Conservation (phyloP, 768 basidiomycete species). For the Lactarius sanguifluus region DNA sequence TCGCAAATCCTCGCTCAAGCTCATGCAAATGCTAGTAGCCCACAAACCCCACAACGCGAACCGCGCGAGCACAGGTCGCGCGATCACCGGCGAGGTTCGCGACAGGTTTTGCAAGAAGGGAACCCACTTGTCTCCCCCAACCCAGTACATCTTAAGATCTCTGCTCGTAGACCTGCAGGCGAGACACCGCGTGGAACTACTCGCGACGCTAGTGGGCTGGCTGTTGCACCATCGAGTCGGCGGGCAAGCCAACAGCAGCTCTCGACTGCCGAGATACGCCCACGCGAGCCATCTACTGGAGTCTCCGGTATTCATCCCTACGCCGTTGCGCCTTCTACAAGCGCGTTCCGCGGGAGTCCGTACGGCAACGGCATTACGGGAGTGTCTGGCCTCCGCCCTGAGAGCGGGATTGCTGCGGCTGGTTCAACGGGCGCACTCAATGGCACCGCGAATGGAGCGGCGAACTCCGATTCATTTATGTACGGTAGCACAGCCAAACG, state of each 20-base stretch:
- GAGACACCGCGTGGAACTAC: conserved; percentile 51
- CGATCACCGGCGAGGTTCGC: conserved; percentile 50
- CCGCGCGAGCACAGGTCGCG: conserved; percentile 50
- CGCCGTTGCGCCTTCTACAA: conserved; percentile 59
- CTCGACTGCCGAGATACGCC: conserved; percentile 34
- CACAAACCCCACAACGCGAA: conserved; percentile 58
- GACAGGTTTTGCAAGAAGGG: conserved; percentile 54
- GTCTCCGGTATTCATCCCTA: conserved; percentile 56
- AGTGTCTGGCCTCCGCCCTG: conserved; percentile 35
- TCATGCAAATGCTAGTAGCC: conserved; percentile 54
- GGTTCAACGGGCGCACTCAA: conserved; percentile 36
- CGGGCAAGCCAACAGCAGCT: conserved; percentile 63
- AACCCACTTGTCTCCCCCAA: conserved; percentile 62
- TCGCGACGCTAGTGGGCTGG: conserved; percentile 58
- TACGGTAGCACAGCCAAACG: conserved; percentile 59
- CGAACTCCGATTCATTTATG: conserved; percentile 59
- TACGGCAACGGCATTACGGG: conserved; percentile 51
- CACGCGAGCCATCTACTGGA: conserved; percentile 44
- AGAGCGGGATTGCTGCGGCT: conserved; percentile 38
- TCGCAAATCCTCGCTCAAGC: conserved; percentile 48
- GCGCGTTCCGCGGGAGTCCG: conserved; percentile 51
- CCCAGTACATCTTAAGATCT: conserved; percentile 62
- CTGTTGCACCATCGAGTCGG: conserved; percentile 63
- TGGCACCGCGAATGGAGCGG: conserved; percentile 40
- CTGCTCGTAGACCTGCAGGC: conserved; percentile 50